Evolutionary conservation across 2,329 filamentous ascomycete genomes (phyloP), one percentile per base, ranked within the genome.

Genomic region (Diplodia intermedia): DNA sequence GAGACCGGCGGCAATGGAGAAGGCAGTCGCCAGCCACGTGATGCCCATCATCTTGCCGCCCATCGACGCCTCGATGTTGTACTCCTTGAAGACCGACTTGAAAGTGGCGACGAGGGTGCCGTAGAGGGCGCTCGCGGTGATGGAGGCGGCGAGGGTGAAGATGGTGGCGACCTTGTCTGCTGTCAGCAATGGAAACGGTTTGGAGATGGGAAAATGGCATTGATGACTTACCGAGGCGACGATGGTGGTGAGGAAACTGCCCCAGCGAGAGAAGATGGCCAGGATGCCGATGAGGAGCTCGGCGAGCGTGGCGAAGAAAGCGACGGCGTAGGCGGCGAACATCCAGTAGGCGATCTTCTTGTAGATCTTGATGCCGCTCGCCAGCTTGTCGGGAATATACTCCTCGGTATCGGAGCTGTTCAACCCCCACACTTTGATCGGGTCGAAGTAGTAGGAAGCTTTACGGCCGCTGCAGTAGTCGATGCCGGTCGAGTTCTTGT

Each of bases 161-260:
- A 89, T 60, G 54, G 83, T 81, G 69, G 84, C 82, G 66, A 84
- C 79, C 83, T 84, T 4, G 20, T 31, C 9, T 14, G 31, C 55
- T 31, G 23, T 33, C 20, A 38, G 53, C 29, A 43, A n/a, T 15
- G 8, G 23, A 20, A 47, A 20, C 9, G 36, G 18, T 12, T 23
- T 29, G n/a, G 20, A n/a, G 2, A 6, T 4, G 23, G 26, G 29
- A 55, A 26, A 40, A 26, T 78, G 43, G 9, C 11, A 14, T 14
- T 36, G 84, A 57, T 82, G 81, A 75, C 90, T 84, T 75, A 94
- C 81, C 55, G 86, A 82, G 26, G 91, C 89, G 70, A 95, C 82
- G 69, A 98, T 82, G 79, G 90, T 96, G 53, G 92, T 96, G 69
- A 93, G 80, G 79, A 95, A 92, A 65, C 91, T 93, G 63, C 94